These are phyloP conservation scores for Podila epicladia DNA, from an alignment of 192 early-diverging fungal genomes.

Conservation along the genomic window DNA sequence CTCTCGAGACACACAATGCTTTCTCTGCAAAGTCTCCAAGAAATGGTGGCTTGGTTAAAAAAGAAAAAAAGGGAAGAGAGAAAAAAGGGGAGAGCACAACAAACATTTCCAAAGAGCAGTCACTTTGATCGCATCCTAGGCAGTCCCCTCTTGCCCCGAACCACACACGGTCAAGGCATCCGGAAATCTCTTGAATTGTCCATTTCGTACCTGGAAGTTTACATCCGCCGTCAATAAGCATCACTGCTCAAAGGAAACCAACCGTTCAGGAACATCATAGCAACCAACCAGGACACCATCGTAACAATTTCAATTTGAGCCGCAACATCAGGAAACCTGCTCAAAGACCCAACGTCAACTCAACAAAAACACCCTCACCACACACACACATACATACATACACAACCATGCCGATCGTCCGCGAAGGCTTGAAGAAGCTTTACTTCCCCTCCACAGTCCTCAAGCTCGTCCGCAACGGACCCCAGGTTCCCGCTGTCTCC, in stretches of 20 bases:
- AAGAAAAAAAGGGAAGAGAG: slow-evolving; percentile 17
- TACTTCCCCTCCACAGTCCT: slow-evolving; percentile 91
- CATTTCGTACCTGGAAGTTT: too few species aligned
- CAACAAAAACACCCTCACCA: neutral
- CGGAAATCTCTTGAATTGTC: too few species aligned
- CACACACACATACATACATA: slow-evolving; percentile 1
- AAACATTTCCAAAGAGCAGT: slow-evolving; percentile 1
- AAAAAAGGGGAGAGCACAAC: neutral
- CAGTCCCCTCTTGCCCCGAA: too few species aligned
- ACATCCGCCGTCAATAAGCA: too few species aligned
- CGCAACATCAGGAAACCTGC: neutral
- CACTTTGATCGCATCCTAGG: slow-evolving; percentile 1
- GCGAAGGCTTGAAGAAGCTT: slow-evolving; percentile 67
- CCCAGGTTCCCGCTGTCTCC: slow-evolving; percentile 69
- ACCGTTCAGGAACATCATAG: neutral
- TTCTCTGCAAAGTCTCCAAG: slow-evolving; percentile 17
- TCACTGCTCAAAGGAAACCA: too few species aligned
- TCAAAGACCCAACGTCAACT: neutral
- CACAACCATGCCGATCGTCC: slow-evolving; percentile 28
- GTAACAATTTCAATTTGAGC: neutral
- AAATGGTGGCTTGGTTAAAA: slow-evolving; percentile 11
- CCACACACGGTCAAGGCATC: too few species aligned
- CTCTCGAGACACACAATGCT: neutral
- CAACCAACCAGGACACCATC: slow-evolving; percentile 5
- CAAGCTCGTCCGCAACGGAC: slow-evolving; percentile 76